A percentile compares a stretch with the other conserved stretches of the same genome.
phyloP scores from a whole-genome alignment of 78 protist genomes.

The Speleostelium caveatum region DNA sequence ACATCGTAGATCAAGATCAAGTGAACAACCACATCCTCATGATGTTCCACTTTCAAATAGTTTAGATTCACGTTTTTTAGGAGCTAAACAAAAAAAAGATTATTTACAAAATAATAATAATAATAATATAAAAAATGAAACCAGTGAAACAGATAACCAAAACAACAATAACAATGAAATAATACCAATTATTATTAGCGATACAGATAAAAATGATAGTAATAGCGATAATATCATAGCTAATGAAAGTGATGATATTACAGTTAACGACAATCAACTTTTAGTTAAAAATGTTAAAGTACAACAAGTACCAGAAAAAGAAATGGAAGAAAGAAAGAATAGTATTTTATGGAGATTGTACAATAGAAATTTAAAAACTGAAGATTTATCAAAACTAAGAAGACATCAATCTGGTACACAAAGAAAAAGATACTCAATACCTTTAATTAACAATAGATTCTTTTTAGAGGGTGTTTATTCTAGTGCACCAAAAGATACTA shows the following conservation, averaged over 20 bases:
- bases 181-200: no score
- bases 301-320: constrained; percentile 16
- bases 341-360: constrained; percentile 65
- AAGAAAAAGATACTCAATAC: constrained; percentile 68
- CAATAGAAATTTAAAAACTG: constrained; percentile 47
- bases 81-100: no score
- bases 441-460: constrained; percentile 54
- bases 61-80: no score
- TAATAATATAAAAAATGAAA: no score
- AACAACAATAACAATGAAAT: neutral
- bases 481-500: constrained; percentile 57
- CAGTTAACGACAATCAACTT: neutral
- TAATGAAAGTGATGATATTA: neutral
- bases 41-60: no score
- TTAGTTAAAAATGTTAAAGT: neutral
- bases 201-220: no score
- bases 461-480: constrained; percentile 71
- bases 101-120: no score
- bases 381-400: constrained; percentile 41
- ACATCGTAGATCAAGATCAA: no score
- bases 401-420: constrained; percentile 37
- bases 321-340: constrained; percentile 71
- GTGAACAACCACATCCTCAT: no score
- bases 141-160: no score
- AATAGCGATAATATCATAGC: neutral